A percentile compares a stretch with the other conserved stretches of the same genome.
These are phyloP conservation scores for Theileria luwenshuni DNA, from an alignment of 169 alveolate species.

Conservation along the genomic window DNA sequence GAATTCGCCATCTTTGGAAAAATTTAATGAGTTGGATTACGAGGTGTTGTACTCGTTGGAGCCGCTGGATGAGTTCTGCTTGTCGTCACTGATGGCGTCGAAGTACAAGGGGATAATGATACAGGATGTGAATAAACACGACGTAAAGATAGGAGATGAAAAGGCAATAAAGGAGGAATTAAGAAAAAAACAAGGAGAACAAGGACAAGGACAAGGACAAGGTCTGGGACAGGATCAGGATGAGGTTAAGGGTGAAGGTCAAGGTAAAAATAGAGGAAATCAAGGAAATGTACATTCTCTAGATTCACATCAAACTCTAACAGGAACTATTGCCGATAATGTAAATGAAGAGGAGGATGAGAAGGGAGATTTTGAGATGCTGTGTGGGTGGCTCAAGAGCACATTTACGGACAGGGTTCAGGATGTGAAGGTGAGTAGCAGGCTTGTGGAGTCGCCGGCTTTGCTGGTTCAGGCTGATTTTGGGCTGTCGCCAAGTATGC, in stretches of 20 bases:
- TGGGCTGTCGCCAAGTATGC: constrained; percentile 96
- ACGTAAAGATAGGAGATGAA: constrained; percentile 87
- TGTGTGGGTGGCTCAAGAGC: constrained; percentile 89
- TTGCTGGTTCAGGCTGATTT: constrained; percentile 90
- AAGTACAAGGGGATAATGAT: constrained; percentile 91
- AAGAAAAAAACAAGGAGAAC: constrained; percentile 66
- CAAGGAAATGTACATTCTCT: not conserved
- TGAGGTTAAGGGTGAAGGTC: not conserved
- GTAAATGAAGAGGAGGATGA: not conserved
- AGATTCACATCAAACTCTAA: not conserved
- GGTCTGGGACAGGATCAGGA: constrained; percentile 4
- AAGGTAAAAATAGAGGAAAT: not conserved
- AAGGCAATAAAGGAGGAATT: constrained; percentile 29
- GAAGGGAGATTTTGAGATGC: constrained; percentile 79
- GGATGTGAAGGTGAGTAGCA: constrained; percentile 86
- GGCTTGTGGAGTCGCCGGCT: constrained; percentile 91
- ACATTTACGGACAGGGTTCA: constrained; percentile 85
- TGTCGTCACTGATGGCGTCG: constrained; percentile 85
- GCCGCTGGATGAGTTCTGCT: constrained; percentile 96
- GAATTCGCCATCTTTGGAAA: constrained; percentile 93
- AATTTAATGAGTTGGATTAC: constrained; percentile 86
- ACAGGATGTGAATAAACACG: constrained; percentile 92
- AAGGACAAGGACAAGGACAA: not conserved
- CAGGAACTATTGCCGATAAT: constrained; percentile 19
- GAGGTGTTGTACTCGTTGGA: constrained; percentile 93